Conservation (phyloP, 1,284 basidiomycete species). For the Melanopsichium pennsylvanicum region DNA sequence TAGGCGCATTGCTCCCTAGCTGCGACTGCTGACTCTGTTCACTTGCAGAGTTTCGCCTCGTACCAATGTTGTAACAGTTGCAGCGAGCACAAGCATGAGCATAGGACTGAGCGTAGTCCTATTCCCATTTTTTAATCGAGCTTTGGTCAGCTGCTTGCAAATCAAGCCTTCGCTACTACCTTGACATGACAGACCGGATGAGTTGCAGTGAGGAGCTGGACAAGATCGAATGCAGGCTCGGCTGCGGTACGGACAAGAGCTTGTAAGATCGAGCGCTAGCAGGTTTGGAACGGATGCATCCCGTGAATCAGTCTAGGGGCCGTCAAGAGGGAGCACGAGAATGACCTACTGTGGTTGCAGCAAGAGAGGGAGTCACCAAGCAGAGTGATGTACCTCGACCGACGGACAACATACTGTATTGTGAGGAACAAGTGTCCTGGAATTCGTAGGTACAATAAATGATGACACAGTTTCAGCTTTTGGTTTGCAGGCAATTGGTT, state of each 20-base stretch:
- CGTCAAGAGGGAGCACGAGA: no score
- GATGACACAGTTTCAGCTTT: background rate
- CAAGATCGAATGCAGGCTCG: slow-evolving; percentile 6
- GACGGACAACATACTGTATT: background rate
- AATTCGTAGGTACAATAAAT: slow-evolving; percentile 3
- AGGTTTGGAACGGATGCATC: no score
- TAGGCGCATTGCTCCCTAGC: no score
- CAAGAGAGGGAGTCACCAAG: slow-evolving; percentile 11
- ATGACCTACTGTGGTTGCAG: background rate
- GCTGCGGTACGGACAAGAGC: slow-evolving; percentile 4
- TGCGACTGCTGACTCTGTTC: no score
- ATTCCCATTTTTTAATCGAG: slow-evolving; percentile 3
- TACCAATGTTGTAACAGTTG: slow-evolving; percentile 9
- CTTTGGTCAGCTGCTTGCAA: slow-evolving; percentile 2
- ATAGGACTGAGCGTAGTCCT: background rate
- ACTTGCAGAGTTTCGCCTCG: no score
- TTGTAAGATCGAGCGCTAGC: no score
- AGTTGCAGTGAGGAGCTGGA: no score
- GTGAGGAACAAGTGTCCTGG: background rate
- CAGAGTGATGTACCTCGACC: slow-evolving; percentile 21
- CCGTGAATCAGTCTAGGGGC: no score
- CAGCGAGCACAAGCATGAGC: background rate
- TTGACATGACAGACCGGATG: no score
- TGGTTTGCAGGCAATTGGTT: background rate
- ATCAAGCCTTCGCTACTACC: no score